Evolutionary conservation across 2,329 filamentous ascomycete species (phyloP), one percentile per base, ranked within the genome.

Genomic region (Domatiomyces catenatus): DNA sequence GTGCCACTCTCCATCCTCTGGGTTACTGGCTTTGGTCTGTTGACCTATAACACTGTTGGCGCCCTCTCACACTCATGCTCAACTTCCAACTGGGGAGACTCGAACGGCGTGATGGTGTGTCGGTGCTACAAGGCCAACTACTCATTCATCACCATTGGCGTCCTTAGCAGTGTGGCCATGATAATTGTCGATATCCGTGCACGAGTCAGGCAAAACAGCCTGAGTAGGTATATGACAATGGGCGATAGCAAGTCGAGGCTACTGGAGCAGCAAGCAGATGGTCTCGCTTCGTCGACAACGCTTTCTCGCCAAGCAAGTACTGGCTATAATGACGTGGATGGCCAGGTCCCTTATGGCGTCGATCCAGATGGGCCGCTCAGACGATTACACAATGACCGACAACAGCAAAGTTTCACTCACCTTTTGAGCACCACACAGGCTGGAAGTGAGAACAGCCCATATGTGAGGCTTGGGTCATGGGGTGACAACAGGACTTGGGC

Each of bases 101-200:
- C 71, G 1, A 68, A 70, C 2, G 77, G 76, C 2, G 70, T 79
- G 50, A 70, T 71, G 62, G 69, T 80, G 46, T 80, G 77, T 60
- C 64, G 73, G 49, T 66, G 71, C 51, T 81, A 79, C 69, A 80
- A 80, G 63, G 71, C 74, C 8, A 64, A 80, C n/a, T 80, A 77
- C 63, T 65, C 71, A 28, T 80, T 80, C 60, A 68, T 70, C 3
- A 58, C 76, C 24, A 54, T 74, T 26, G 75, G 73, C 5, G 52
- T 58, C n/a, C 58, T 71, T 2, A 66, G 71, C 2, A 72, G 74
- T 32, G 60, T 75, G 49, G 63, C 69, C 8, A 68, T 72, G 6
- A 60, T 76, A 39, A 59, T 63, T 7, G 65, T 80, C 44, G 77
- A 80, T 60, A 58, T 75, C 32, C 64, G 69, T 53, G 74, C 75